These are phyloP conservation scores for Plasmodiophora brassicae DNA, from an alignment of 208 protist species.

Conservation along the genomic window DNA sequence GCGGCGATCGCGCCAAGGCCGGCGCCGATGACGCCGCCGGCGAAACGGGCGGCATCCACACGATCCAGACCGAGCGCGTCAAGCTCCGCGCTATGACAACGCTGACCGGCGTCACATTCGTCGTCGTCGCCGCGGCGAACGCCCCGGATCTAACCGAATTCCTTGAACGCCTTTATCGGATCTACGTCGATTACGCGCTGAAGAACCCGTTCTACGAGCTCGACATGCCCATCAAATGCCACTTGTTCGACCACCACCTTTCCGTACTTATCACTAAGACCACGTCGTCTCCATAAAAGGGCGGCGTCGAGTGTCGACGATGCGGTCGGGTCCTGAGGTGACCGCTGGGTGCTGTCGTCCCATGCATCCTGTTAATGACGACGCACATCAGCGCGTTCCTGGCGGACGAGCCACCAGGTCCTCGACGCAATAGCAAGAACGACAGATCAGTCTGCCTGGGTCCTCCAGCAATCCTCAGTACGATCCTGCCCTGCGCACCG, in stretches of 20 bases:
- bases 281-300: too few species aligned
- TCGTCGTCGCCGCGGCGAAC: not conserved
- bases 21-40: not conserved
- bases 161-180: not conserved
- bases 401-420: too few species aligned
- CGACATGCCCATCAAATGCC: slow-evolving; percentile 8
- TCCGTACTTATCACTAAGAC: not conserved
- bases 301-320: too few species aligned
- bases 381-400: too few species aligned
- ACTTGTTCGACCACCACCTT: not conserved
- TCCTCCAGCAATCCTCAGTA: too few species aligned
- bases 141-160: not conserved
- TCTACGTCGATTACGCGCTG: not conserved
- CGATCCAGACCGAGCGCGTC: not conserved
- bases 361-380: too few species aligned
- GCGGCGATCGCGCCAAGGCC: too few species aligned
- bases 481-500: too few species aligned
- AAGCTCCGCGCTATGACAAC: not conserved
- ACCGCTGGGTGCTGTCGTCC: too few species aligned
- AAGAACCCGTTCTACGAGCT: slow-evolving; percentile 28
- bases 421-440: too few species aligned
- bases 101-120: not conserved
- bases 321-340: too few species aligned
- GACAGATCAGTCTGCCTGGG: too few species aligned
- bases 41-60: not conserved